These are phyloP conservation scores for Keithomyces neogunnii DNA, from an alignment of 2,329 filamentous ascomycete genomes.

Conservation along the genomic window DNA sequence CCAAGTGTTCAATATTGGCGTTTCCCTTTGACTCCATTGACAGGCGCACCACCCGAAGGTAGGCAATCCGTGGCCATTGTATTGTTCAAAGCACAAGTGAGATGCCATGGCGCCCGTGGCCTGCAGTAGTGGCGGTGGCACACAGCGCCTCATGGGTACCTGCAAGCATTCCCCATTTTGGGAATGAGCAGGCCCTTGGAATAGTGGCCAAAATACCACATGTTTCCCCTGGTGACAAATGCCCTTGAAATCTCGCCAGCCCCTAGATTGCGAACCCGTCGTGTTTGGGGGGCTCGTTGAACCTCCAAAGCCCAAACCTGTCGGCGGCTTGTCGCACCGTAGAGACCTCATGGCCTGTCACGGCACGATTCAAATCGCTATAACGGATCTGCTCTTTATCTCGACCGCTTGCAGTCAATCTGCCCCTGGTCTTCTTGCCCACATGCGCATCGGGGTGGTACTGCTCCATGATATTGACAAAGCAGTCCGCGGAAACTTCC, in stretches of 20 bases:
- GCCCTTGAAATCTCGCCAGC: neutral
- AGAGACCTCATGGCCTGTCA: slow-evolving; percentile 50
- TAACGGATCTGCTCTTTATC: slow-evolving; percentile 50
- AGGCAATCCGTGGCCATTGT: neutral
- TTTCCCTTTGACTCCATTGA: neutral
- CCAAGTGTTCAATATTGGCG: neutral
- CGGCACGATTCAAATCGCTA: slow-evolving; percentile 66
- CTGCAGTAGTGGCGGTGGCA: neutral
- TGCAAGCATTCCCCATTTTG: neutral
- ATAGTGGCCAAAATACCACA: too few species aligned
- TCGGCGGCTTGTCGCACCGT: slow-evolving; percentile 59
- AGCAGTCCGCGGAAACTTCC: slow-evolving; percentile 65
- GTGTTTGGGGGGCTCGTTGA: slow-evolving; percentile 55
- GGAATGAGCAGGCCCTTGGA: too few species aligned
- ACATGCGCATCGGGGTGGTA: slow-evolving; percentile 76
- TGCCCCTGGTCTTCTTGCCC: slow-evolving; percentile 49
- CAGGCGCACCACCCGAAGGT: neutral
- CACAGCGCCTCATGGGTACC: neutral
- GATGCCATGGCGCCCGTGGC: neutral
- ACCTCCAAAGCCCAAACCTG: slow-evolving; percentile 68
- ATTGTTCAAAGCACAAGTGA: neutral
- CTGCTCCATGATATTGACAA: slow-evolving; percentile 85
- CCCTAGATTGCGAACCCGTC: slow-evolving; percentile 37
- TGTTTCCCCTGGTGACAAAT: too few species aligned
- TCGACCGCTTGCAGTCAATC: slow-evolving; percentile 1